A percentile compares a stretch with the other conserved stretches of the same genome.
Evolutionary conservation across 306 rosid species (phyloP).

Genomic region (Mimosa pudica): DNA sequence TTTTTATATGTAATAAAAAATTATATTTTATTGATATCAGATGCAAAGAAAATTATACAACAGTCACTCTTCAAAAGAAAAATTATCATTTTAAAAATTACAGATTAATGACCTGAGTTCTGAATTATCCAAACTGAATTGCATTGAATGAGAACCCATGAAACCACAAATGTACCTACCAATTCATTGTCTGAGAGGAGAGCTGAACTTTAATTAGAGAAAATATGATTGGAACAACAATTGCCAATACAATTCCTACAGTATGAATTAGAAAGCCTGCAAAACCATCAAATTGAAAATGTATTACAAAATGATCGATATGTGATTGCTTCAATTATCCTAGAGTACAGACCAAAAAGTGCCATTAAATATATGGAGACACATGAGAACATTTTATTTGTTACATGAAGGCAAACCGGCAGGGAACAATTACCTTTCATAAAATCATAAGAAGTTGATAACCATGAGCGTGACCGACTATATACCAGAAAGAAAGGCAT

Average conservation of each 20-base stretch:
- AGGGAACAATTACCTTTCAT: slow-evolving; percentile 61
- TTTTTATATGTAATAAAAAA: not conserved
- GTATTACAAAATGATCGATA: slow-evolving; percentile 18
- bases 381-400: slow-evolving; percentile 22
- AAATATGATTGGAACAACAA: slow-evolving; percentile 70
- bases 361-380: slow-evolving; percentile 9
- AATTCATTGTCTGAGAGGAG: slow-evolving; percentile 75
- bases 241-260: slow-evolving; percentile 62
- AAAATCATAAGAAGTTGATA: slow-evolving; percentile 64
- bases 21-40: not conserved
- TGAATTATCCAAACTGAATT: not conserved
- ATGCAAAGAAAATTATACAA: not conserved
- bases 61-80: not conserved
- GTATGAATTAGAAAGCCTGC: slow-evolving; percentile 75
- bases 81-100: not conserved
- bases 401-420: slow-evolving; percentile 24
- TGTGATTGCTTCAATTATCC: slow-evolving; percentile 18
- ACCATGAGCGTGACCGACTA: slow-evolving; percentile 55
- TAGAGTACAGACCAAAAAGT: slow-evolving; percentile 27
- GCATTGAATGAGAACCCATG: not conserved
- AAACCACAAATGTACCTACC: slow-evolving; percentile 56
- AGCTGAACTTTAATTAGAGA: slow-evolving; percentile 66
- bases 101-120: not conserved
- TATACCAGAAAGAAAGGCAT: slow-evolving; percentile 48
- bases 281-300: slow-evolving; percentile 40